phyloP scores from a whole-genome alignment of 2,329 filamentous ascomycete species.

The Verruconis gallopava region DNA sequence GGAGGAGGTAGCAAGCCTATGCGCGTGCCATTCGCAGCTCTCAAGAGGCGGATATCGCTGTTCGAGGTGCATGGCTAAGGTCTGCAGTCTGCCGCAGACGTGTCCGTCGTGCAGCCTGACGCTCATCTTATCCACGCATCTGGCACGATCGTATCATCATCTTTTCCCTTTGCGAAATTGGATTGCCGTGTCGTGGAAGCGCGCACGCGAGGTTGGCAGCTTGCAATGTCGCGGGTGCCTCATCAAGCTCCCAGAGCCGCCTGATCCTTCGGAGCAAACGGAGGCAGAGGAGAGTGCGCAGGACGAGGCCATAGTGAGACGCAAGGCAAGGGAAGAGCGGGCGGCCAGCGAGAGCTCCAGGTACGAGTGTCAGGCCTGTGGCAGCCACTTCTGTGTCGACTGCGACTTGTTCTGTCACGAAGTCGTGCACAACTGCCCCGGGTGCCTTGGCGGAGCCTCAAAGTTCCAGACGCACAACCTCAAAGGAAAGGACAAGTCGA shows the following conservation, averaged over 20 bases:
- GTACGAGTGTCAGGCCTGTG: conserved; percentile 81
- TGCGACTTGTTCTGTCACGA: conserved; percentile 95
- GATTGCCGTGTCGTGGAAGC: conserved; percentile 75
- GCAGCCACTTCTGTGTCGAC: conserved; percentile 91
- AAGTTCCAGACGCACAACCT: background rate
- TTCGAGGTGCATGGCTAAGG: conserved; percentile 75
- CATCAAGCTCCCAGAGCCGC: conserved; percentile 56
- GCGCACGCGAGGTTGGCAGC: conserved; percentile 38
- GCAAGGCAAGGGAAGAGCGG: conserved; percentile 30
- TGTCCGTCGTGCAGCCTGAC: conserved; percentile 87
- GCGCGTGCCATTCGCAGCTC: conserved; percentile 79
- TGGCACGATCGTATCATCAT: conserved; percentile 87
- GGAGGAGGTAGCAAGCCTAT: conserved; percentile 60
- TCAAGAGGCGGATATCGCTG: conserved; percentile 79
- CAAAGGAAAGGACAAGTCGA: background rate
- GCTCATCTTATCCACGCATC: conserved; percentile 83
- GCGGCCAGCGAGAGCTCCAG: conserved; percentile 71
- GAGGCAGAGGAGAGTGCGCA: conserved; percentile 11
- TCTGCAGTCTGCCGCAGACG: conserved; percentile 79
- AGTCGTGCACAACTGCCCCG: conserved; percentile 88
- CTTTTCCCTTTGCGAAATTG: conserved; percentile 84
- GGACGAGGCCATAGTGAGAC: conserved; percentile 23
- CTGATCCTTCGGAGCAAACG: conserved; percentile 20
- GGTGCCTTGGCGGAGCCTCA: conserved; percentile 48
- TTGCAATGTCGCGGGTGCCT: conserved; percentile 68